These are phyloP conservation scores for Carex pumila DNA, from an alignment of 176 grass and related monocot species.

Conservation along the genomic window DNA sequence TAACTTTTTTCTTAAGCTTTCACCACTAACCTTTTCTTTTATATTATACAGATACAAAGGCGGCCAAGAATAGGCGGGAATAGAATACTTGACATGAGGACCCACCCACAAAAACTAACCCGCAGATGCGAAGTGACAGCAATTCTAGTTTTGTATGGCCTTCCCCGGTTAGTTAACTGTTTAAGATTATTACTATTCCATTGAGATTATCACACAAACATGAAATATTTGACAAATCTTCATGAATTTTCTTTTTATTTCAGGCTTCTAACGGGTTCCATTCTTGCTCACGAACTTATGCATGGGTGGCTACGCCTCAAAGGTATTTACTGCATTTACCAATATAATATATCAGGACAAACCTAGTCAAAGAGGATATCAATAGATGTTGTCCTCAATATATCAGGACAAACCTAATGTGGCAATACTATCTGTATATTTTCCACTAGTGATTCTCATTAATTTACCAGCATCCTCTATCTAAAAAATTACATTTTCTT, in stretches of 20 bases:
- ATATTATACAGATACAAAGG: constrained; percentile 49
- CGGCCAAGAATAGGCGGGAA: constrained; percentile 71
- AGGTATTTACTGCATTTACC: constrained; percentile 31
- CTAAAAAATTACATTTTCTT: background rate
- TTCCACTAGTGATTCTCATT: background rate
- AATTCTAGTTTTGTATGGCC: constrained; percentile 83
- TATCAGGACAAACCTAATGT: background rate
- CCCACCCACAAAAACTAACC: constrained; percentile 62
- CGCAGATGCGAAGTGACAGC: constrained; percentile 82
- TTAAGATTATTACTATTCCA: background rate
- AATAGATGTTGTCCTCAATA: background rate
- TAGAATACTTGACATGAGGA: constrained; percentile 65
- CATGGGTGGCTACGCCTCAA: constrained; percentile 90
- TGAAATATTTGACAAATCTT: constrained; percentile 1
- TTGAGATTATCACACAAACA: background rate
- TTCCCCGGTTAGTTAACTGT: constrained; percentile 57
- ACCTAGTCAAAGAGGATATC: background rate
- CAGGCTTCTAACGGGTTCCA: constrained; percentile 92
- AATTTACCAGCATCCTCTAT: background rate
- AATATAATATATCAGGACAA: background rate
- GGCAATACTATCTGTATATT: background rate
- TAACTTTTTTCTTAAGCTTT: background rate
- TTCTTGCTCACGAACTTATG: constrained; percentile 96
- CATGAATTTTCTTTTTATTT: constrained; percentile 14
- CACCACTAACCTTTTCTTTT: background rate